Base-by-base conservation (phyloP, 192 early-diverging fungal species). In the Coemansia biformis region DNA sequence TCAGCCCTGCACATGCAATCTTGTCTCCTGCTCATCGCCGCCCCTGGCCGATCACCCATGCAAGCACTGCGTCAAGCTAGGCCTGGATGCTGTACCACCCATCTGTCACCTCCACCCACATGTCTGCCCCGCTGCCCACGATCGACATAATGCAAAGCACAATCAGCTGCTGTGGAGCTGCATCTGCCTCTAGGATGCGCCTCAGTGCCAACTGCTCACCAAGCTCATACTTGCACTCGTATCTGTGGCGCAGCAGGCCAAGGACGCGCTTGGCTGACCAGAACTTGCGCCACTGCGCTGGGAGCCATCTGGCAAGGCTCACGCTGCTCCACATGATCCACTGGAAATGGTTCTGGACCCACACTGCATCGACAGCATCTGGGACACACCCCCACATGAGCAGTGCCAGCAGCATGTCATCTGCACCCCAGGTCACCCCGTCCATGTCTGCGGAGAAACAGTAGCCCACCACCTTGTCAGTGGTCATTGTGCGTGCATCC, bases 271-370 rank as follows among this genome's bases (percentile, higher is more conserved):
- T 56, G 15, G 40, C 32, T 5, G 46, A 51, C 60, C 68, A 64
- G 31, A 71, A 56, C 33, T 49, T 40, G 24, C 41, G 43, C 54
- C 57, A 61, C 18, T 24, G 47, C 19, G 39, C 9, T 3, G 62
- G 68, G 13, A 72, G n/a, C 33, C 62, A 47, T 18, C 68, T 56
- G 5, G 62, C 61, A 28, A 57, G 60, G 48, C 68, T 44, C 2
- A 57, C 62, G 9, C 46, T 30, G 19, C 29, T 42, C 68, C 68
- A 72, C 24, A 72, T 53, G 15, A 43, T 36, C 68, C 68, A 72
- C 11, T 62, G 60, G 38, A 48, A 72, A 41, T 72, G 68, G 40
- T 72, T 72, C 30, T 26, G 38, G 17, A 65, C 62, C 68, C 68
- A 72, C 17, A 9, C 26, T 14, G 44, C 52, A 0, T 38, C 43